A percentile compares a stretch with the other conserved stretches of the same genome.
phyloP scores from a whole-genome alignment of 352 stramenopile species.

The Sclerospora graminicola region DNA sequence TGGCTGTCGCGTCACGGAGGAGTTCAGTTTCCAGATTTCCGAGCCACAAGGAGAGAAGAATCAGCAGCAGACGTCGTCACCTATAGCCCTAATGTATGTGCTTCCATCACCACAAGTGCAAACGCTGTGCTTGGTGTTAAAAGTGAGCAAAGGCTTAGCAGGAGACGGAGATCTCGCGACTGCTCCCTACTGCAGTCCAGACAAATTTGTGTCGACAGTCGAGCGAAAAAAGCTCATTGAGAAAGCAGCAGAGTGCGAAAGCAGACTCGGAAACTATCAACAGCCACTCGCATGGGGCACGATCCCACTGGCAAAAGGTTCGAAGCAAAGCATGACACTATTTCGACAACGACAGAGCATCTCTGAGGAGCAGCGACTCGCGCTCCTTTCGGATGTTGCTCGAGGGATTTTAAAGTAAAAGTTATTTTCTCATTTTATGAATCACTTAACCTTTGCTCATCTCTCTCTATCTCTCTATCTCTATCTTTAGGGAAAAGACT shows the following conservation, averaged over 20 bases:
- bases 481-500: no score
- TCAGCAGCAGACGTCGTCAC: no score
- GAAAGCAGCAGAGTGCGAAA: constrained; percentile 28
- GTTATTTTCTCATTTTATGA: no score
- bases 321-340: constrained; percentile 41
- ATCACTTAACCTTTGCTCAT: no score
- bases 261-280: constrained; percentile 38
- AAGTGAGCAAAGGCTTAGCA: constrained; percentile 48
- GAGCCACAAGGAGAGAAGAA: constrained; percentile 12
- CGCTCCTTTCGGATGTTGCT: no score
- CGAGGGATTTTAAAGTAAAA: no score
- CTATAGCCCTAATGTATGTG: no score
- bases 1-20: constrained; percentile 45
- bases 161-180: constrained; percentile 46
- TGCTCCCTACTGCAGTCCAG: constrained; percentile 46
- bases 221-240: constrained; percentile 59
- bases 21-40: constrained; percentile 48
- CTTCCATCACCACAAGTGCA: not conserved
- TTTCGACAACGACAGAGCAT: constrained; percentile 41
- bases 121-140: constrained; percentile 57
- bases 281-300: constrained; percentile 57
- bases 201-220: constrained; percentile 31
- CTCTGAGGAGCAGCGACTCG: no score
- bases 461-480: no score
- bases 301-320: constrained; percentile 32